Conservation (phyloP, 129 eudicot genomes). For the Centella asiatica region DNA sequence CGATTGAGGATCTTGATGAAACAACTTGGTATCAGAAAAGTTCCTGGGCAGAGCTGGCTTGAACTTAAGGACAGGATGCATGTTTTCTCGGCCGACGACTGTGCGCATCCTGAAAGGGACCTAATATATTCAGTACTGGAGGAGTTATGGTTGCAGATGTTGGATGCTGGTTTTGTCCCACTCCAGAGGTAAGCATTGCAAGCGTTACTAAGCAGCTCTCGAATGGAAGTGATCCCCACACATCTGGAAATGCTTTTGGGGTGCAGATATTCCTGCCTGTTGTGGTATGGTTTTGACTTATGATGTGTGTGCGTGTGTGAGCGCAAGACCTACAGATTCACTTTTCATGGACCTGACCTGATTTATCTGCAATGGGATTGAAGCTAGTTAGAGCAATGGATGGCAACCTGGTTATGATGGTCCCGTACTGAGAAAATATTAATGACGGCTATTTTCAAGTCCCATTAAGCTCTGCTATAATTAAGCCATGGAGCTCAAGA, state of each 20-base stretch:
- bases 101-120: slow-evolving; percentile 28
- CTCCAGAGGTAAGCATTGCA: slow-evolving; percentile 4
- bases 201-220: not conserved
- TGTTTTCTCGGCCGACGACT: slow-evolving; percentile 32
- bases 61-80: slow-evolving; percentile 30
- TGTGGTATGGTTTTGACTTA: not conserved
- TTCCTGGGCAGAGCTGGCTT: slow-evolving; percentile 46
- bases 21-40: slow-evolving; percentile 29
- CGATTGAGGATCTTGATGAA: slow-evolving; percentile 33
- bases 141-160: slow-evolving; percentile 34
- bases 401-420: slow-evolving; percentile 60
- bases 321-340: slow-evolving; percentile 71
- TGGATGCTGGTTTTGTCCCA: slow-evolving; percentile 30
- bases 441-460: slow-evolving; percentile 10
- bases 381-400: slow-evolving; percentile 90
- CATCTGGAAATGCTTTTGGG: not conserved
- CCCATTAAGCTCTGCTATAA: slow-evolving; percentile 42
- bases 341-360: slow-evolving; percentile 84
- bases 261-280: not conserved
- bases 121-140: slow-evolving; percentile 23
- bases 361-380: slow-evolving; percentile 94
- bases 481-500: no score
- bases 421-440: slow-evolving; percentile 18
- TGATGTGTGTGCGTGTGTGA: not conserved
- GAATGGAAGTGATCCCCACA: not conserved